These are phyloP conservation scores for Fusarium bactridioides DNA, from an alignment of 2,329 filamentous ascomycete species.

Conservation along the genomic window DNA sequence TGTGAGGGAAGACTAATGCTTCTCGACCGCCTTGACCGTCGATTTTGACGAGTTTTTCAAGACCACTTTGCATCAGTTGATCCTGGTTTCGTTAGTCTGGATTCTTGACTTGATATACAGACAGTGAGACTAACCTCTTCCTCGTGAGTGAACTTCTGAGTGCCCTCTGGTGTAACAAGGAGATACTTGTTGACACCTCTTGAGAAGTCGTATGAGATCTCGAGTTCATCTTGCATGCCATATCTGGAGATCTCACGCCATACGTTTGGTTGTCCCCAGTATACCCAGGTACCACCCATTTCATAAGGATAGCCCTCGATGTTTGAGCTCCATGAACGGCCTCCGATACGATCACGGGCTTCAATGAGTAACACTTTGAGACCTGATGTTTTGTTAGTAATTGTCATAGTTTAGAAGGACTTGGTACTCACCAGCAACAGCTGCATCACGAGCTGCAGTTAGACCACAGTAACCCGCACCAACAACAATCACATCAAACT, in stretches of 20 bases:
- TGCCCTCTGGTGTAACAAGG: slow-evolving; percentile 43
- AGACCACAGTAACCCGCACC: slow-evolving; percentile 45
- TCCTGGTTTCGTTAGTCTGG: slow-evolving; percentile 16
- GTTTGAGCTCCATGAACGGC: slow-evolving; percentile 56
- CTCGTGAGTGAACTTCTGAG: slow-evolving; percentile 50
- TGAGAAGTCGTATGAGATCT: slow-evolving; percentile 51
- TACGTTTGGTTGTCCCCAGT: slow-evolving; percentile 54
- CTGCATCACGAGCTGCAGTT: slow-evolving; percentile 42
- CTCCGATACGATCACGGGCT: slow-evolving; percentile 57
- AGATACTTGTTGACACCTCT: slow-evolving; percentile 53
- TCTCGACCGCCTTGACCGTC: slow-evolving; percentile 49
- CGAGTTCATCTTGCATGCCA: slow-evolving; percentile 51
- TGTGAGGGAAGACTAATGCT: slow-evolving; percentile 53
- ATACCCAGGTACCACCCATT: slow-evolving; percentile 60
- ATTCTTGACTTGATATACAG: accelerated
- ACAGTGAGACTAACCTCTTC: slow-evolving; percentile 45
- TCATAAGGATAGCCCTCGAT: slow-evolving; percentile 55
- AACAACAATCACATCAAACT: slow-evolving; percentile 43
- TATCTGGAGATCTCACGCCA: slow-evolving; percentile 58
- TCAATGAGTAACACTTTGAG: slow-evolving; percentile 54
- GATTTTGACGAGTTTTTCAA: slow-evolving; percentile 56
- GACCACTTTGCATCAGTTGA: slow-evolving; percentile 42
- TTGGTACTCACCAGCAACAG: slow-evolving; percentile 33
- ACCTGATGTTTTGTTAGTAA: slow-evolving; percentile 19
- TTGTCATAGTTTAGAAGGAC: accelerated